These are phyloP conservation scores for Trichoderma sp. DNA, from an alignment of 2,329 filamentous ascomycete genomes.

Conservation along the genomic window DNA sequence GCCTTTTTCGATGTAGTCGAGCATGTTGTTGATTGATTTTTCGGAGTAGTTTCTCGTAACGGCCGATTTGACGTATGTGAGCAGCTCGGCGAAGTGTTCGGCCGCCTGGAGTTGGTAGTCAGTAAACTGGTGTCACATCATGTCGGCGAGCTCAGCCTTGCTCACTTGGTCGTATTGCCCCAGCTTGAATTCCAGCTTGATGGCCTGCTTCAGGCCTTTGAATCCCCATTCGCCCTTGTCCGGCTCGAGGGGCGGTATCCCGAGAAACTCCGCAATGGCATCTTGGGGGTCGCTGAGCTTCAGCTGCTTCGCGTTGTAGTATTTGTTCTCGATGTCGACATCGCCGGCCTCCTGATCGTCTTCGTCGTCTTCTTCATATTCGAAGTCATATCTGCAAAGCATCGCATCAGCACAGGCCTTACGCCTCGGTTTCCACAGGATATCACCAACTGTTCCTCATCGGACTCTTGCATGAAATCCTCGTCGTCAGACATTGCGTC, in stretches of 20 bases:
- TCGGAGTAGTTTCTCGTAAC: conserved; percentile 98
- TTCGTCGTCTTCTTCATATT: conserved; percentile 87
- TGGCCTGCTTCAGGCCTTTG: conserved; percentile 96
- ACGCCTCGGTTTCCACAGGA: neutral
- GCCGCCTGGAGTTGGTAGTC: conserved; percentile 64
- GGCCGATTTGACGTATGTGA: conserved; percentile 95
- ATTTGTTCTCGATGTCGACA: conserved; percentile 98
- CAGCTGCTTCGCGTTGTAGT: conserved; percentile 98
- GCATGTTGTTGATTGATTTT: conserved; percentile 99
- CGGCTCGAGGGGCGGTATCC: conserved; percentile 77
- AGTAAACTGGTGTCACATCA: neutral
- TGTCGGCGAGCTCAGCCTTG: neutral
- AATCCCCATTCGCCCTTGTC: conserved; percentile 99
- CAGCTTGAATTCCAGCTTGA: conserved; percentile 95
- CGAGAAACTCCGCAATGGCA: conserved; percentile 90
- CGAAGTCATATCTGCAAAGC: conserved; percentile 79
- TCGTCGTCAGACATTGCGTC: conserved; percentile 56
- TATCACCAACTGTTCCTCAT: conserved; percentile 48
- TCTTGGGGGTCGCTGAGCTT: conserved; percentile 85
- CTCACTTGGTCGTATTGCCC: conserved; percentile 79
- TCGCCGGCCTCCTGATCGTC: conserved; percentile 84
- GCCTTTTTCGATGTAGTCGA: conserved; percentile 96
- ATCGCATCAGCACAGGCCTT: conserved; percentile 29
- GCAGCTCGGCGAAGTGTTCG: conserved; percentile 89
- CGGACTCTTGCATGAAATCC: conserved; percentile 55